Evolutionary conservation across 495 filamentous ascomycete species (phyloP), one percentile per base, ranked within the genome.

Genomic region (Aspergillus haitiensis): DNA sequence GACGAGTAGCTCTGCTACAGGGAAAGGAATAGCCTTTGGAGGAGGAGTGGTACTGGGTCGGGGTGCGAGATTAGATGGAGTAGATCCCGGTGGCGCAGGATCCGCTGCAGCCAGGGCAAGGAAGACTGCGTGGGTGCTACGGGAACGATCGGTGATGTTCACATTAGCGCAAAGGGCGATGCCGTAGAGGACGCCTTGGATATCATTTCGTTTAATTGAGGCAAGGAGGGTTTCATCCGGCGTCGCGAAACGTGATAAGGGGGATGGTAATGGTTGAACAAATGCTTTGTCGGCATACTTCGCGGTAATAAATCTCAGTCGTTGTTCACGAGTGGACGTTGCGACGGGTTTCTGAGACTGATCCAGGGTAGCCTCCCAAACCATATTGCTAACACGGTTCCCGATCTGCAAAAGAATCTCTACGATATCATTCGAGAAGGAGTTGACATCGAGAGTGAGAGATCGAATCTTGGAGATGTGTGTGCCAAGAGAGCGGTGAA

Each of bases 381-480:
- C 81, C 87, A 94, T 92, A 69, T 99, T 99, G 61, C 92, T 94
- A 27, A 97, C 85, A 31, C 91, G 84, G 69, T 99, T 99, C 52
- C 95, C 95, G 59, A 98, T 84, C 39, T 92, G 87, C 55, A 97
- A 80, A 11, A 99, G 83, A n/a, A 98, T 84, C 65, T 98, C 95
- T 58, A 98, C 86, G 56, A 96, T 92, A 72, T 99, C 94, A 45
- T 90, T 90, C 1, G 93, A 97, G 72, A 98, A 99, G 1, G 92
- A 96, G 15, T 87, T 90, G 45, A 92, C 94, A 74, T 99, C 94
- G 18, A 99, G 82, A 0, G 94, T 98, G 32, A 99, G 85, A 5
- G 94, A 98, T 35, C 94, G 88, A 21, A 99, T 85, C 76, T 99
- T 99, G 70, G 93, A 95, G 60, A 99, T 96, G 70, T 99, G 94